These are phyloP conservation scores for Vaccinium darrowii DNA, from an alignment of 148 eudicot species.

Conservation along the genomic window DNA sequence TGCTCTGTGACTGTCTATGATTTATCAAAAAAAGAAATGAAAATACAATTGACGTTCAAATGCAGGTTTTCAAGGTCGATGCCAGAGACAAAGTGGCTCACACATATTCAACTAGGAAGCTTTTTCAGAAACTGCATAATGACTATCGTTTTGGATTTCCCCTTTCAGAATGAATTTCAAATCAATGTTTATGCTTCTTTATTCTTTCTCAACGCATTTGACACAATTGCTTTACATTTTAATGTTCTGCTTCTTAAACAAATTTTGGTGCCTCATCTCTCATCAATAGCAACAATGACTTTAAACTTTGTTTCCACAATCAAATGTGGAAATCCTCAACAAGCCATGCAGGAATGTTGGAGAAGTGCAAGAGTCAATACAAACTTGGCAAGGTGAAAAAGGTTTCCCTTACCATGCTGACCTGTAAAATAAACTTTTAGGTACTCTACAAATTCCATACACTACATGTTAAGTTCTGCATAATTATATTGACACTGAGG, in stretches of 20 bases:
- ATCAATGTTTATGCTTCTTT: constrained; percentile 4
- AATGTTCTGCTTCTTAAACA: background rate
- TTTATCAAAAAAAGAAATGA: background rate
- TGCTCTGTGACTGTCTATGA: background rate
- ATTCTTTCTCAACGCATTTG: background rate
- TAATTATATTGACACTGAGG: background rate
- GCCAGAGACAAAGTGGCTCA: background rate
- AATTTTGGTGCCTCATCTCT: background rate
- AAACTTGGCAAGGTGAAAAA: background rate
- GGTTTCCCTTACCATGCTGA: background rate
- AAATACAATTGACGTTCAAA: background rate
- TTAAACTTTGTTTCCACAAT: background rate
- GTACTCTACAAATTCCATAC: constrained; percentile 3
- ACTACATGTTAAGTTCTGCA: background rate
- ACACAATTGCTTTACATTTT: background rate
- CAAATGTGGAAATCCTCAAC: background rate
- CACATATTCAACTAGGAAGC: background rate
- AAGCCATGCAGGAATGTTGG: background rate
- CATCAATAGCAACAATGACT: background rate
- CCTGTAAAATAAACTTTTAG: background rate
- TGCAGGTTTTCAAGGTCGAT: background rate
- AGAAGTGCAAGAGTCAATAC: background rate
- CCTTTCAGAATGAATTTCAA: background rate
- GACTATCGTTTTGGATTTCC: background rate
- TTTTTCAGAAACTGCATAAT: constrained; percentile 1